phyloP scores from a whole-genome alignment of 129 eudicot genomes.

The Flaveria sonorensis region DNA sequence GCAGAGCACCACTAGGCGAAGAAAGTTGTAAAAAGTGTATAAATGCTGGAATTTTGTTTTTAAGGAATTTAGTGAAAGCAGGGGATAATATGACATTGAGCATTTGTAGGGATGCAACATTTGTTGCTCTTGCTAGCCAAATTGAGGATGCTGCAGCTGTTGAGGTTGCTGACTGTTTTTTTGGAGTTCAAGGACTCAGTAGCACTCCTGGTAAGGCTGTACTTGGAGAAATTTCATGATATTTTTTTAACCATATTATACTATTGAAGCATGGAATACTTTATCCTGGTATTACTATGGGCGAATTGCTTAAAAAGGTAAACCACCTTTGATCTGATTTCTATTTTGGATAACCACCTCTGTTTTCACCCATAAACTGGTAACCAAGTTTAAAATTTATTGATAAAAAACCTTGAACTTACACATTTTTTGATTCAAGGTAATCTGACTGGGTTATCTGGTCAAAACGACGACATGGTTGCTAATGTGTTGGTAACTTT shows the following conservation, averaged over 20 bases:
- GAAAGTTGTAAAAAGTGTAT: constrained; percentile 69
- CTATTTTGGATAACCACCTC: neutral
- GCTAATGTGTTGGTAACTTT: too few species aligned
- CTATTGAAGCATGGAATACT: neutral
- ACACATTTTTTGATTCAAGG: too few species aligned
- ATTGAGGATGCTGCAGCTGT: constrained; percentile 60
- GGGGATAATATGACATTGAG: constrained; percentile 73
- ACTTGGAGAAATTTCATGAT: neutral
- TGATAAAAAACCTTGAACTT: too few species aligned
- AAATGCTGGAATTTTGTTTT: constrained; percentile 70
- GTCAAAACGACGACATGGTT: too few species aligned
- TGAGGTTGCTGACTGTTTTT: constrained; percentile 78
- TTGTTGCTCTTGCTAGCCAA: constrained; percentile 82
- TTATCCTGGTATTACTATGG: neutral
- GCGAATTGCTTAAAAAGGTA: neutral
- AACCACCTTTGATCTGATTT: constrained; percentile 14
- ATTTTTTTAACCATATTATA: neutral
- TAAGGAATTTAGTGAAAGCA: constrained; percentile 60
- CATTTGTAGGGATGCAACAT: constrained; percentile 95
- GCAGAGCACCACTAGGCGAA: constrained; percentile 57
- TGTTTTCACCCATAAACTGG: too few species aligned
- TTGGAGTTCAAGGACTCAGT: constrained; percentile 71
- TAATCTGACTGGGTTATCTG: too few species aligned
- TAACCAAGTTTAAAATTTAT: too few species aligned
- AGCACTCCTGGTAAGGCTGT: constrained; percentile 55